These are phyloP conservation scores for Agrocybe chaxingu DNA, from an alignment of 768 basidiomycete species.

Conservation along the genomic window DNA sequence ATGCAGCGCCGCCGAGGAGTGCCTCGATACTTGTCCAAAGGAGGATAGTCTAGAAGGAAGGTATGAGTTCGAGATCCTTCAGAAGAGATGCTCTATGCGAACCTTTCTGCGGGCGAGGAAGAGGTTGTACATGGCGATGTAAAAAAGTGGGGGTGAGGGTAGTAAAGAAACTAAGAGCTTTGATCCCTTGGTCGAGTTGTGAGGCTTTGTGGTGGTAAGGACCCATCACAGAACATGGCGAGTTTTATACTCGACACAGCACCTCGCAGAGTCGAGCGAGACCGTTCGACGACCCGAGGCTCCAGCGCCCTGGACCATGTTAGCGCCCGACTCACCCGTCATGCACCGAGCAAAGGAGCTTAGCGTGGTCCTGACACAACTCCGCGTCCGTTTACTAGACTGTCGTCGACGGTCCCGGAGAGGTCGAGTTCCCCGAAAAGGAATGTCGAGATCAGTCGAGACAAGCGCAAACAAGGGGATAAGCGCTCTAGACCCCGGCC, in stretches of 20 bases:
- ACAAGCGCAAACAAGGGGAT: not conserved
- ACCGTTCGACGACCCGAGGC: constrained; percentile 2
- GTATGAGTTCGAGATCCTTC: not conserved
- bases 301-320: not conserved
- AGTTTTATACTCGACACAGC: not conserved
- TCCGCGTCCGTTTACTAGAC: not conserved
- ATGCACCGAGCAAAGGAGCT: no score
- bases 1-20: constrained; percentile 24
- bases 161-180: not conserved
- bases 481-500: constrained; percentile 1
- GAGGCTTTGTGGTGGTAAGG: not conserved
- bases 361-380: constrained; percentile 4
- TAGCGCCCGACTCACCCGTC: not conserved
- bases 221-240: not conserved
- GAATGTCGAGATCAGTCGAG: constrained; percentile 9
- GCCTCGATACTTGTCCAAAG: constrained; percentile 33
- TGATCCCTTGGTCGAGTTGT: not conserved
- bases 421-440: not conserved
- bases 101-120: constrained; percentile 26
- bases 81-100: not conserved
- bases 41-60: constrained; percentile 26
- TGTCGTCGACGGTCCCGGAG: not conserved
- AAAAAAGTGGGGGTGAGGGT: not conserved
- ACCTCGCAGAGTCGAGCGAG: not conserved
- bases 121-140: constrained; percentile 18